Percentiles rank a stretch among this genome's conserved stretches.
Conservation (phyloP, 352 stramenopile species). For the Pythium scleroteichum region DNA sequence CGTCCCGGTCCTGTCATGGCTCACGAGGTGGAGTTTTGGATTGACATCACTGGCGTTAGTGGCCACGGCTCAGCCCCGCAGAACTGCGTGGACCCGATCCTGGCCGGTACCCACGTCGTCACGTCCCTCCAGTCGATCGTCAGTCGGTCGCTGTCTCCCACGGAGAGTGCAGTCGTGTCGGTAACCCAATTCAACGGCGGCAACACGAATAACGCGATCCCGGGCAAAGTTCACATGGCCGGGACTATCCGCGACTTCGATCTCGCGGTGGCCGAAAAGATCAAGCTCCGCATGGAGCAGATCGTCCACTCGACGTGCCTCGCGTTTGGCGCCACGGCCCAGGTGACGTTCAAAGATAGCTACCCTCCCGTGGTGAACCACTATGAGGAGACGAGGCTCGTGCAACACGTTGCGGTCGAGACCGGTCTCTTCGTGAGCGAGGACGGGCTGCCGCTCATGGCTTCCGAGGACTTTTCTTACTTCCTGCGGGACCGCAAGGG, state of each 20-base stretch:
- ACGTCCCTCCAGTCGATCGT: slow-evolving; percentile 93
- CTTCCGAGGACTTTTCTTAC: slow-evolving; percentile 95
- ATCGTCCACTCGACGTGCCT: slow-evolving; percentile 86
- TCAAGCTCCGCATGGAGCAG: slow-evolving; percentile 84
- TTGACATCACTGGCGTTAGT: slow-evolving; percentile 91
- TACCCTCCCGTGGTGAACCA: slow-evolving; percentile 82
- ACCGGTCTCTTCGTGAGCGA: slow-evolving; percentile 77
- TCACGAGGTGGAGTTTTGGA: slow-evolving; percentile 91
- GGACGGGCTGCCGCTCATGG: slow-evolving; percentile 89
- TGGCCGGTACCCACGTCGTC: slow-evolving; percentile 88
- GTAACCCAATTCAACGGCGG: slow-evolving; percentile 91
- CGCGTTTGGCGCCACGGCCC: slow-evolving; percentile 71
- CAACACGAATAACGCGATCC: slow-evolving; percentile 95
- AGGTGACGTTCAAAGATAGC: slow-evolving; percentile 64
- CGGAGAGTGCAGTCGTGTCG: slow-evolving; percentile 92
- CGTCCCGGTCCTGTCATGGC: slow-evolving; percentile 90
- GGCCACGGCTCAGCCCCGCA: slow-evolving; percentile 94
- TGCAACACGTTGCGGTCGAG: slow-evolving; percentile 75
- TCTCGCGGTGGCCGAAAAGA: slow-evolving; percentile 72
- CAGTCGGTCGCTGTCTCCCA: slow-evolving; percentile 84
- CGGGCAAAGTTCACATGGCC: slow-evolving; percentile 71
- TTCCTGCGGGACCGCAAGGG: slow-evolving; percentile 80
- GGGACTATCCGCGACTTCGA: slow-evolving; percentile 95
- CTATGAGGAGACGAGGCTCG: slow-evolving; percentile 73
- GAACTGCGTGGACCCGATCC: slow-evolving; percentile 92